A percentile compares a stretch with the other conserved stretches of the same genome.
Conservation (phyloP, 2,329 filamentous ascomycete species). For the Venturia nashicola region DNA sequence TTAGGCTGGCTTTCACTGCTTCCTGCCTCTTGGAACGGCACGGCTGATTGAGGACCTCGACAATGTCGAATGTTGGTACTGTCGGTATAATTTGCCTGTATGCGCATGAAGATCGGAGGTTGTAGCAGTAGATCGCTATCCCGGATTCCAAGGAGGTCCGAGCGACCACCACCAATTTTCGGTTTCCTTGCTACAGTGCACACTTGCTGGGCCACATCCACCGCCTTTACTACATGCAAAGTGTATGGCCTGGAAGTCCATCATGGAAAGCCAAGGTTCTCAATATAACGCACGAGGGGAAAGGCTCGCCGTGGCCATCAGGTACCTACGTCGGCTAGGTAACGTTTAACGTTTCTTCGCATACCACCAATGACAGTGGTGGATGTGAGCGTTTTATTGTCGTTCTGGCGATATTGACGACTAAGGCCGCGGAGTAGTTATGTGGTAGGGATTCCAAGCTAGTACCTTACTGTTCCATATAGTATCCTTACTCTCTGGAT, state of each 20-base stretch:
- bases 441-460: too few species aligned
- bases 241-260: not conserved
- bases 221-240: not conserved
- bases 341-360: not conserved
- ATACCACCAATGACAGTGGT: not conserved
- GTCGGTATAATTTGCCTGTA: too few species aligned
- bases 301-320: not conserved
- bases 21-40: not conserved
- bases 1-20: not conserved
- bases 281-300: not conserved
- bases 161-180: not conserved
- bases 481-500: too few species aligned
- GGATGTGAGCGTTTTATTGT: not conserved
- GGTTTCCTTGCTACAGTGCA: too few species aligned
- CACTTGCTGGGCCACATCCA: not conserved
- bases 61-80: not conserved
- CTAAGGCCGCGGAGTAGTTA: too few species aligned
- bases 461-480: too few species aligned
- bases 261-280: not conserved
- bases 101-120: too few species aligned
- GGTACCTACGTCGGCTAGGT: not conserved
- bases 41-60: not conserved
- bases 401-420: too few species aligned
- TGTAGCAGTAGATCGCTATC: not conserved
- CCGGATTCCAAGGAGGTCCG: not conserved